Evolutionary conservation across 441 rosid genomes (phyloP), one percentile per base, ranked within the genome.

Genomic region (Monsonia emarginata): DNA sequence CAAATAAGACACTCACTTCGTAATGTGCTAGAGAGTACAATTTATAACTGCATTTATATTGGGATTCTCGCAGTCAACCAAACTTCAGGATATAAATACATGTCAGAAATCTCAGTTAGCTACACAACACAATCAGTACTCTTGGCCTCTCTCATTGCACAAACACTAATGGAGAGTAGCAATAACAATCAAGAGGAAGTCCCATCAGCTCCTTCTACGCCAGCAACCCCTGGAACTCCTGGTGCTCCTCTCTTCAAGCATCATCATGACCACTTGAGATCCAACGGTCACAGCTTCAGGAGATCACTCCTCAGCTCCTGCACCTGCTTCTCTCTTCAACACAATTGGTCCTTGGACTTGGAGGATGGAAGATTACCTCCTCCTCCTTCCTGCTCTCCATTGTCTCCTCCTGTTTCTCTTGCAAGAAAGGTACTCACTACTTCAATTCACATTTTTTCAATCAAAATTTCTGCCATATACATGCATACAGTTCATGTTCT

Each of bases 191-290:
- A 46, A 18, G 92, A 85, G 75, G 95, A 89, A 34, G 79, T 74
- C 25, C 85, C 87, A 34, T 86, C 95, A 31, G 85, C 84, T 66
- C 90, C 92, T 65, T 85, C 93, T 57, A 86, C 91, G 6, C 97
- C 95, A 63, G 94, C 80, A 40, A 88, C 96, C 27, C 96, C 96
- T 59, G 96, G 85, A 8, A 87, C 92, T 50, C 94, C 90, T 5
- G 92, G 96, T 69, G 96, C 89, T 32, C 93, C 95, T n/a, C 88
- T 89, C 50, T 86, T 86, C 13, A 83, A 68, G 72, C 82, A 81
- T 21, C 84, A 73, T 27, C 71, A 69, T 0, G 11, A 36, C 9
- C 9, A 7, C 9, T 1, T 7, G 1, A 36, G 8, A 5, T 5
- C 11, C 0, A 6, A 2, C 0, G 11, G 46, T 4, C 4, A n/a